Base-by-base conservation (phyloP, 2,329 filamentous ascomycete genomes). In the Ramularia endophylla region DNA sequence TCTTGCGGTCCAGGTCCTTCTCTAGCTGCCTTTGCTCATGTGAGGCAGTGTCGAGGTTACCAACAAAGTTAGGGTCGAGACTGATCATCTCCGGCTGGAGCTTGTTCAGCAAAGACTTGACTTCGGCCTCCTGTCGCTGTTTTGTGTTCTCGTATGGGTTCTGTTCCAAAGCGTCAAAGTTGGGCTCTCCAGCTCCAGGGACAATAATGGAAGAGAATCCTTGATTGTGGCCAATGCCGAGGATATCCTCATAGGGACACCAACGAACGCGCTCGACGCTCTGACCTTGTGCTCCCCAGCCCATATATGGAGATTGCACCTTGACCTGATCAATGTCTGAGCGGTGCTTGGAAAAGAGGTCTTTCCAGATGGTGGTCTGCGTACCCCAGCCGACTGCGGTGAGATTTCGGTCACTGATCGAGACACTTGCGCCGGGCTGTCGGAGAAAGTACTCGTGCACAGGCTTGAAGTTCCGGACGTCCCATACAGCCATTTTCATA, bases 51-150 rank as follows among this genome's bases (percentile, higher is more conserved):
- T 98, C 89, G 22, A 98, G 73, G 53, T 81, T 87, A 41, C 92
- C 92, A 55, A 98, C 80, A 60, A 88, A 94, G 65, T 92, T 85
- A 53, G 92, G 90, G 61, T 98, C 83, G 16, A 98, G 72, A 1
- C 87, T 86, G 49, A 98, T 98, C 87, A 97, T 98, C 60, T 95
- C 90, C 3, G 92, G 90, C 58, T 89, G 81, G 35, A 98, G 74
- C 71, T 98, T 98, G 73, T 94, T 94, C 55, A 98, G 78, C 50
- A 98, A 74, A 9, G 78, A 74, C 70, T 85, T 87, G 63, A 98
- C 88, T 66, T 98, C 92, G 37, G 77, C 76, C 66, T 98, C 92
- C 65, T 94, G 89, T 57, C 92, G 80, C 69, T 97, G 89, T 68
- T 92, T 94, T 58, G 73, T 76, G 39, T 84, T 95, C 69, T 97